phyloP scores from a whole-genome alignment of 148 eudicot species.

The Cornus suecica region DNA sequence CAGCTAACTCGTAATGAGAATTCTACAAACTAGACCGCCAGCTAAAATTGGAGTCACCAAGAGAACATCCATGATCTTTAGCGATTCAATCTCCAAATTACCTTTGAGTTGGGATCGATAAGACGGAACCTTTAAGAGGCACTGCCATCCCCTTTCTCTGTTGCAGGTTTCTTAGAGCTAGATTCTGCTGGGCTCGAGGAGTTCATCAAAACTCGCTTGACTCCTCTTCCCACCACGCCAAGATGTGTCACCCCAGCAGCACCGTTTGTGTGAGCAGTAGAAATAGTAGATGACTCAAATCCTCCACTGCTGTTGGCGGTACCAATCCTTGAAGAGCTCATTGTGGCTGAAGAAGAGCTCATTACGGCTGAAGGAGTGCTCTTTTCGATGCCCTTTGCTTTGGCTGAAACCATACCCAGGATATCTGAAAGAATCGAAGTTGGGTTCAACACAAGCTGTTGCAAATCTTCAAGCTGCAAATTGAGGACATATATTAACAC shows the following conservation, averaged over 20 bases:
- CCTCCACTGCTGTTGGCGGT: conserved; percentile 30
- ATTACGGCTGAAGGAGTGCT: conserved; percentile 28
- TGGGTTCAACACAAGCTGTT: conserved; percentile 70
- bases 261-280: conserved; percentile 73
- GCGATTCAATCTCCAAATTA: not conserved
- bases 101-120: not conserved
- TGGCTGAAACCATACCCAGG: conserved; percentile 58
- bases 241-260: conserved; percentile 66
- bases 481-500: not conserved
- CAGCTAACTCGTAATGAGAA: not conserved
- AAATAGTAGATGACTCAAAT: conserved; percentile 57
- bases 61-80: not conserved
- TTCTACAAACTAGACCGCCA: not conserved
- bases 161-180: conserved; percentile 54
- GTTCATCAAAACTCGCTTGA: conserved; percentile 66
- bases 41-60: not conserved
- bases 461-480: conserved; percentile 89
- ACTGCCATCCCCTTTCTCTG: conserved; percentile 47
- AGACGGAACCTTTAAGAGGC: conserved; percentile 38
- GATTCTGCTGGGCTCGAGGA: conserved; percentile 42
- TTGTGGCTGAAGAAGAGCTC: no score
- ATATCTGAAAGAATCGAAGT: conserved; percentile 70
- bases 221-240: conserved; percentile 92
- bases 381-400: conserved; percentile 50
- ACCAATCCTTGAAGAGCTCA: conserved; percentile 57